Conservation (phyloP, 768 basidiomycete genomes). For the Dioszegia aurantiaca region DNA sequence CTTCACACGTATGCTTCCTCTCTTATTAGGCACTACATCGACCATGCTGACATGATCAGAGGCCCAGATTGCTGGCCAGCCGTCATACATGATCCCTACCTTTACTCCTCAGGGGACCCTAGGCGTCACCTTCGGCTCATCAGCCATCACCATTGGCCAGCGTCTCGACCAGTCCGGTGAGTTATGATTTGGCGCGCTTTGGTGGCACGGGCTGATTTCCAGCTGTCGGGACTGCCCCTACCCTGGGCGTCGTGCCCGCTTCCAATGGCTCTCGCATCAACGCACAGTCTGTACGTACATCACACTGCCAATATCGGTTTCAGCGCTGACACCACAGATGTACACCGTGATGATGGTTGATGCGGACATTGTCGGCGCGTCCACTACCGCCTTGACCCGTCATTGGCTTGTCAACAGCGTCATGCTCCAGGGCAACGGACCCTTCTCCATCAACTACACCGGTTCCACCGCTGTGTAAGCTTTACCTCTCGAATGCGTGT, state of each 20-base stretch:
- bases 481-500: not conserved
- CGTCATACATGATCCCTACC: constrained; percentile 62
- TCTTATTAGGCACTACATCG: not conserved
- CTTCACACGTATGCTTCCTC: constrained; percentile 54
- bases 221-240: constrained; percentile 64
- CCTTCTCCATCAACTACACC: constrained; percentile 43
- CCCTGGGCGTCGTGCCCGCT: constrained; percentile 59
- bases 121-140: constrained; percentile 59
- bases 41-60: too few relatives aligned
- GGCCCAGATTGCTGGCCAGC: constrained; percentile 54
- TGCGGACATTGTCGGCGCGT: constrained; percentile 65
- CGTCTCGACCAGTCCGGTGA: constrained; percentile 60
- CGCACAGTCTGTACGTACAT: constrained; percentile 19
- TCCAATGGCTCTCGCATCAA: constrained; percentile 55
- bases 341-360: constrained; percentile 76
- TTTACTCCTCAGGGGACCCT: constrained; percentile 66
- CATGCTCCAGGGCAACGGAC: constrained; percentile 26
- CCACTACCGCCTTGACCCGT: constrained; percentile 57
- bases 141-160: constrained; percentile 62
- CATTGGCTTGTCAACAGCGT: constrained; percentile 79
- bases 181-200: constrained; percentile 27
- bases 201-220: constrained; percentile 2
- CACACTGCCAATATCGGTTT: not conserved
- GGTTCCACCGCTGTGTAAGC: constrained; percentile 29
- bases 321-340: constrained; percentile 21